Percentiles rank a stretch among this genome's conserved stretches.
Evolutionary conservation across 169 alveolate species (phyloP).

Genomic region (Plasmodium knowlesi): DNA sequence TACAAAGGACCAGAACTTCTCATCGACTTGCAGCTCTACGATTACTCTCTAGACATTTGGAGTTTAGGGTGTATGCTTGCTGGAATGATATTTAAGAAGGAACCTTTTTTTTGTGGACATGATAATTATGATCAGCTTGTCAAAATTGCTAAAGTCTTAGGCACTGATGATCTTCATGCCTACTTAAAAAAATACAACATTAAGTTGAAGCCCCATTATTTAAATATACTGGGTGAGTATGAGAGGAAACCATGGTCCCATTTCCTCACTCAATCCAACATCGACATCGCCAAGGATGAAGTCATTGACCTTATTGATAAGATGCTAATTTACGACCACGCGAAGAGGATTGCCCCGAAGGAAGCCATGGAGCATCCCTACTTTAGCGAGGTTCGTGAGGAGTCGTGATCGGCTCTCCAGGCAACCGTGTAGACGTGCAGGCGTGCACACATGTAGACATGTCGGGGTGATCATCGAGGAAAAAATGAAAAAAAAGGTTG

Average conservation of each 20-base stretch:
- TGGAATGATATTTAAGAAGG: conserved; percentile 90
- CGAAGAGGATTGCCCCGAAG: conserved; percentile 96
- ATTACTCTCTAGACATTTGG: conserved; percentile 99
- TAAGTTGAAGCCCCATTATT: conserved; percentile 90
- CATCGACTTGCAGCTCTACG: conserved; percentile 95
- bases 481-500: no score
- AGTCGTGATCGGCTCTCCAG: background rate
- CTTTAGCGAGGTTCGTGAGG: conserved; percentile 88
- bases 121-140: conserved; percentile 98
- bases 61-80: conserved; percentile 99
- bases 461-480: background rate
- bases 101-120: conserved; percentile 90
- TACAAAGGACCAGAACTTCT: conserved; percentile 99
- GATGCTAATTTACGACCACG: conserved; percentile 97
- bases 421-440: background rate
- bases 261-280: conserved; percentile 92
- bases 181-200: conserved; percentile 92
- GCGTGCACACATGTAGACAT: background rate
- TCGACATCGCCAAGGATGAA: conserved; percentile 91
- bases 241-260: conserved; percentile 94
- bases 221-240: conserved; percentile 89
- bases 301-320: conserved; percentile 95
- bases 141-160: conserved; percentile 97
- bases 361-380: conserved; percentile 99
- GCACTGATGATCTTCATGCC: conserved; percentile 93